phyloP scores from a whole-genome alignment of 176 grass and related monocot species.

The Cenchrus purpureus region DNA sequence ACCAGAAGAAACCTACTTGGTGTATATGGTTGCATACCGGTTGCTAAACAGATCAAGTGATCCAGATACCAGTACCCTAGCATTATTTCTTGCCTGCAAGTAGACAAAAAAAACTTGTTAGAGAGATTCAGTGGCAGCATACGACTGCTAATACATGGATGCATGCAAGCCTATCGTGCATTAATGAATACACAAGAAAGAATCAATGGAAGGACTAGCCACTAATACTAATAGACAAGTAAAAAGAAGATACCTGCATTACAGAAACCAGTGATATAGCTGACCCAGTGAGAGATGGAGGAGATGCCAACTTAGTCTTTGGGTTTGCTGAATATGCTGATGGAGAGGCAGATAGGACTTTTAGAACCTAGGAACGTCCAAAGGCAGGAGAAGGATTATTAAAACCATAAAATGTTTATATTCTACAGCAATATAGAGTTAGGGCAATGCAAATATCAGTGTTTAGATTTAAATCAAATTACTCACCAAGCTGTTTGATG shows the following conservation, averaged over 20 bases:
- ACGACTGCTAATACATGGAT: conserved; percentile 13
- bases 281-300: conserved; percentile 80
- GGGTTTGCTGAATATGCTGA: conserved; percentile 96
- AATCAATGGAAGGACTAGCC: neutral
- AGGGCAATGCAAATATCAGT: neutral
- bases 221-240: conserved; percentile 5
- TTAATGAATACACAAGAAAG: conserved; percentile 3
- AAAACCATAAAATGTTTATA: neutral
- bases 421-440: neutral
- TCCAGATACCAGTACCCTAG: conserved; percentile 82
- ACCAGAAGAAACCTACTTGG: neutral
- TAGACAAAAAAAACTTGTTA: conserved; percentile 29
- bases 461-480: conserved; percentile 14
- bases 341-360: conserved; percentile 81
- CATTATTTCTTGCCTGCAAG: conserved; percentile 92
- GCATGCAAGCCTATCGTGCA: neutral
- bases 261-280: conserved; percentile 90
- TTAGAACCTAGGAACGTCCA: conserved; percentile 63
- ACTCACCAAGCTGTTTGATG: conserved; percentile 83
- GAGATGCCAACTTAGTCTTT: conserved; percentile 65
- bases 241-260: conserved; percentile 76
- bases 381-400: conserved; percentile 7
- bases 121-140: conserved; percentile 5
- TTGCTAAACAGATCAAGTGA: conserved; percentile 95
- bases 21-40: conserved; percentile 45